Conservation (phyloP, 2,329 filamentous ascomycete genomes). For the Akanthomyces muscarius region DNA sequence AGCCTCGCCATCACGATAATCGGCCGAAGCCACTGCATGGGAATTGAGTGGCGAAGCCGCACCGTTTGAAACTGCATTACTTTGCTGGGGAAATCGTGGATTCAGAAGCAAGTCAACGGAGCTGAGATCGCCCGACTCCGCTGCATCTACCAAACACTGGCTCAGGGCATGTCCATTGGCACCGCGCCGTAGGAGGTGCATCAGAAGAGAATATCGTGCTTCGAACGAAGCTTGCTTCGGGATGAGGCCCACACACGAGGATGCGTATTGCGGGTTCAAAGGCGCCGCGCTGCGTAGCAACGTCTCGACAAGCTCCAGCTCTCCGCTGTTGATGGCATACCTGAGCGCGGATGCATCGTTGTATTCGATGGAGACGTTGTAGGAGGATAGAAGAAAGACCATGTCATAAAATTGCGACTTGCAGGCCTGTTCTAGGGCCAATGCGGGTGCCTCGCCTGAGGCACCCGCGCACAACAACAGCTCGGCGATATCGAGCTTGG, state of each 20-base stretch:
- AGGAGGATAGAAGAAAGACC: constrained; percentile 48
- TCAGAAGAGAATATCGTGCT: constrained; percentile 42
- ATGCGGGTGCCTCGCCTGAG: constrained; percentile 45
- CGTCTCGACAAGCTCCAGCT: constrained; percentile 43
- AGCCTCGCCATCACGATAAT: constrained; percentile 49
- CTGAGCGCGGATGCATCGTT: constrained; percentile 29
- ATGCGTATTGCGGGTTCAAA: constrained; percentile 44
- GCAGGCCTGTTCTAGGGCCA: constrained; percentile 46
- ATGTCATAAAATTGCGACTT: constrained; percentile 50
- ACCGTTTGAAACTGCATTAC: constrained; percentile 18
- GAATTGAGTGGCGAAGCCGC: constrained; percentile 32
- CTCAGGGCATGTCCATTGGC: constrained; percentile 44
- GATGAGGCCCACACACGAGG: constrained; percentile 46
- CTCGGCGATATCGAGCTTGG: constrained; percentile 51
- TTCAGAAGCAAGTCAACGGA: constrained; percentile 48
- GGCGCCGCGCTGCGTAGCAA: constrained; percentile 43
- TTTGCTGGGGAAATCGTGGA: constrained; percentile 39
- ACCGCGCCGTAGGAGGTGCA: constrained; percentile 46
- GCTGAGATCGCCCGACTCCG: constrained; percentile 43
- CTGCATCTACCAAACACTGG: constrained; percentile 48
- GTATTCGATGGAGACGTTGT: constrained; percentile 53
- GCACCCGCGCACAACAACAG: constrained; percentile 56
- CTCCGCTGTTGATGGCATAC: constrained; percentile 26
- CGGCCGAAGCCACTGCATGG: constrained; percentile 49
- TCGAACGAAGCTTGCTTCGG: constrained; percentile 44